phyloP scores from a whole-genome alignment of 257 asterid genomes.

The Striga asiatica region DNA sequence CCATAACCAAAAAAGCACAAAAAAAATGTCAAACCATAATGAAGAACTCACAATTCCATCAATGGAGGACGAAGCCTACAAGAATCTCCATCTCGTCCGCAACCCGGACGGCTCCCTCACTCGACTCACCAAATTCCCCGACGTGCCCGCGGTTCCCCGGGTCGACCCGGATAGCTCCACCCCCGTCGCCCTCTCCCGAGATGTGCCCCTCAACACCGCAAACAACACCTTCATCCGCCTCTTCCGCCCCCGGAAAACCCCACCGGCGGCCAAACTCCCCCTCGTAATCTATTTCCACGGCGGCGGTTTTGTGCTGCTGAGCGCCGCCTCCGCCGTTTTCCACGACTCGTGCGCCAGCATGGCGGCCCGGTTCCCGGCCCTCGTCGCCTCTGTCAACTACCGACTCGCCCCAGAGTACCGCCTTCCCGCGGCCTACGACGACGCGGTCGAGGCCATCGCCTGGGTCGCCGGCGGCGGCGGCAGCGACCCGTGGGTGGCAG shows the following conservation, averaged over 20 bases:
- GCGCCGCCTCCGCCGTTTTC: constrained; percentile 8
- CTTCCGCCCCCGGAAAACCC: constrained; percentile 25
- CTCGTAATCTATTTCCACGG: constrained; percentile 43
- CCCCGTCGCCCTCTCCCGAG: too few relatives aligned
- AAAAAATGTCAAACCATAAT: too few relatives aligned
- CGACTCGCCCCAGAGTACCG: constrained; percentile 26
- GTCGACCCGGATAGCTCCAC: too few relatives aligned
- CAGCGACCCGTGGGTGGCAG: constrained; percentile 45
- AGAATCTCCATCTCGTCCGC: too few relatives aligned
- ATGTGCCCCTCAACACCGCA: too few relatives aligned
- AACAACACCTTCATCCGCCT: constrained; percentile 38
- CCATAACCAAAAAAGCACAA: too few relatives aligned
- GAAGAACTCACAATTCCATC: too few relatives aligned
- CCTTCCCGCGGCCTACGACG: constrained; percentile 72
- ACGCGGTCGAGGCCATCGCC: constrained; percentile 45
- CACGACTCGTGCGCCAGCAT: background rate
- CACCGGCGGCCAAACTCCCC: constrained; percentile 28
- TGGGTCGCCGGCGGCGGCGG: constrained; percentile 24
- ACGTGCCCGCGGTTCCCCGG: background rate
- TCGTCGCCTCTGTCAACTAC: constrained; percentile 24
- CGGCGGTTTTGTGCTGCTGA: constrained; percentile 36
- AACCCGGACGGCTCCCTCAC: too few relatives aligned
- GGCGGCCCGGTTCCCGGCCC: constrained; percentile 11
- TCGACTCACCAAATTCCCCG: background rate
- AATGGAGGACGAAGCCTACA: too few relatives aligned